Conservation (phyloP, 1,139 yeast genomes). For the Lodderomyces oxycetoniae region DNA sequence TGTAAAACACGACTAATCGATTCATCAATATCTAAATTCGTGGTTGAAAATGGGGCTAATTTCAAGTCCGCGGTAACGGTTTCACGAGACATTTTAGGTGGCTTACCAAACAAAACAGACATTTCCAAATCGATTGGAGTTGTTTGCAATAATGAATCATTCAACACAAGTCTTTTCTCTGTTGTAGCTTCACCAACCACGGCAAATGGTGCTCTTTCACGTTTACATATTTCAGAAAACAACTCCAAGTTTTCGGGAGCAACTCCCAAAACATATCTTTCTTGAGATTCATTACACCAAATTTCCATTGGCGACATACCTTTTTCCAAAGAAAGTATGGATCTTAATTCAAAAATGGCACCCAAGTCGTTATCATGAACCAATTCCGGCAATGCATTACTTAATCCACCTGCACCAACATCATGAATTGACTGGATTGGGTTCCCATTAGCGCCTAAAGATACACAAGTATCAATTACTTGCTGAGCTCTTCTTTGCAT, state of each 20-base stretch:
- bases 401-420: constrained; percentile 99
- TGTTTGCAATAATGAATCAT: constrained; percentile 67
- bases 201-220: constrained; percentile 96
- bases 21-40: constrained; percentile 41
- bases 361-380: constrained; percentile 97
- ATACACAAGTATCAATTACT: constrained; percentile 91
- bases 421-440: constrained; percentile 97
- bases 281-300: constrained; percentile 99
- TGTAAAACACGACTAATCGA: constrained; percentile 80
- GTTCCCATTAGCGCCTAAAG: constrained; percentile 63
- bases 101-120: constrained; percentile 95
- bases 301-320: constrained; percentile 99
- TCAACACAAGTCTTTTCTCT: constrained; percentile 76
- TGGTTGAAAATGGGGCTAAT: constrained; percentile 44
- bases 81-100: constrained; percentile 89
- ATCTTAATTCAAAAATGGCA: constrained; percentile 87
- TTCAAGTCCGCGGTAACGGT: constrained; percentile 61
- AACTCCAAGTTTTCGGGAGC: constrained; percentile 69
- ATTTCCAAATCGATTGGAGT: constrained; percentile 95
- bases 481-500: constrained; percentile 99
- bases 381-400: constrained; percentile 94
- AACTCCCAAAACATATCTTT: constrained; percentile 93
- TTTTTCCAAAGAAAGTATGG: constrained; percentile 86
- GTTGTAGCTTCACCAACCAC: constrained; percentile 93
- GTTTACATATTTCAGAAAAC: constrained; percentile 76